A percentile compares a stretch with the other conserved stretches of the same genome.
phyloP scores from a whole-genome alignment of 306 rosid genomes.

The Lablab purpureus region DNA sequence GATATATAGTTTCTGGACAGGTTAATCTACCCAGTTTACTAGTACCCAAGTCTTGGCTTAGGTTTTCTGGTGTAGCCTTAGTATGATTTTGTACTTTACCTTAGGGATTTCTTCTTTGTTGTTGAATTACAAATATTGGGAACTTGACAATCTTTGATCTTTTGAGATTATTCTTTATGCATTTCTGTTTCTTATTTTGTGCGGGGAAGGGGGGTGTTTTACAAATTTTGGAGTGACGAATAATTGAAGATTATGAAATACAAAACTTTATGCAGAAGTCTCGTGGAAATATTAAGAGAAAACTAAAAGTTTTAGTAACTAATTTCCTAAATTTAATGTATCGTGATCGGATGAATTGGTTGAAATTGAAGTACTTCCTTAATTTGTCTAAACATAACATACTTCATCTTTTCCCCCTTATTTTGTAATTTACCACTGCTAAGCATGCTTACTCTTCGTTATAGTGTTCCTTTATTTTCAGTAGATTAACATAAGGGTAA shows the following conservation, averaged over 20 bases:
- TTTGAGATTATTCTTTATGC: background rate
- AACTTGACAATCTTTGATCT: too few species aligned
- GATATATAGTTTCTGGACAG: background rate
- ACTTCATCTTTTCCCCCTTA: background rate
- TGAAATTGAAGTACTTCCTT: constrained; percentile 26
- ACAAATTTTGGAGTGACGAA: background rate
- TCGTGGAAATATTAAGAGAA: constrained; percentile 2
- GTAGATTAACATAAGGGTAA: constrained; percentile 15
- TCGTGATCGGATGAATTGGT: constrained; percentile 6
- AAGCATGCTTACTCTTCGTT: constrained; percentile 14
- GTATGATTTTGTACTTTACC: background rate
- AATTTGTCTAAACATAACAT: constrained; percentile 1
- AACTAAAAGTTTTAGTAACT: constrained; percentile 14
- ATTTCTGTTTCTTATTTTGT: background rate
- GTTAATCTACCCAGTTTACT: background rate
- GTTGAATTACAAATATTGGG: constrained; percentile 6
- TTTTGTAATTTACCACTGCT: background rate
- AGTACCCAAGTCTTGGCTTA: background rate
- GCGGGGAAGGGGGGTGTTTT: background rate
- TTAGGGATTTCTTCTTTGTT: constrained; percentile 1
- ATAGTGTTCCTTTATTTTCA: constrained; percentile 20
- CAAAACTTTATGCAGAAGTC: background rate
- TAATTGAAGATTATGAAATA: background rate
- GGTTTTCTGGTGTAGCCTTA: background rate
- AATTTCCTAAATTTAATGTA: constrained; percentile 16